These are phyloP conservation scores for Monosporascus ibericus DNA, from an alignment of 2,329 filamentous ascomycete species.

Conservation along the genomic window DNA sequence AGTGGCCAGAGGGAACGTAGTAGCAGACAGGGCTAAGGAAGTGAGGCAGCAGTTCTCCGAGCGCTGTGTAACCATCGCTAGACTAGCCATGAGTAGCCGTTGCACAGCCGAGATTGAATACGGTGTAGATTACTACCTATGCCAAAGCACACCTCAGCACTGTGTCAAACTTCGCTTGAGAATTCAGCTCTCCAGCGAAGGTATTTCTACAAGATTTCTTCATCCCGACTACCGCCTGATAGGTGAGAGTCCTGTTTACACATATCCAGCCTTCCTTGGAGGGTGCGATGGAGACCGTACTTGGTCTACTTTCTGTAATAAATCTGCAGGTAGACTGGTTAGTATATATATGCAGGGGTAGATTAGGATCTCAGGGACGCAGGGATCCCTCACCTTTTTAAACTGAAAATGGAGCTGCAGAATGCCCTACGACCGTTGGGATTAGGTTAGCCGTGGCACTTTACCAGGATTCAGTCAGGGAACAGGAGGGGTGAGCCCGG, in stretches of 20 bases:
- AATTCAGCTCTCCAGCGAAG: background rate
- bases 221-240: background rate
- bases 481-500: slow-evolving; percentile 11
- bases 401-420: slow-evolving; percentile 97
- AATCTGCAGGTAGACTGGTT: slow-evolving; percentile 25
- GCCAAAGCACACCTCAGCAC: slow-evolving; percentile 1
- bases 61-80: slow-evolving; percentile 14
- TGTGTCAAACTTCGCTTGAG: background rate
- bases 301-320: slow-evolving; percentile 32
- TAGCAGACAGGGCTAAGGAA: slow-evolving; percentile 6
- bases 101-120: slow-evolving; percentile 1
- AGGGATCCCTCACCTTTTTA: slow-evolving; percentile 67
- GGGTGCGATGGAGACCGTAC: background rate
- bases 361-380: background rate
- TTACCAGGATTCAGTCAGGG: slow-evolving; percentile 5
- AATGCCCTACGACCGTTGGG: slow-evolving; percentile 60
- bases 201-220: background rate
- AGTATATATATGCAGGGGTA: slow-evolving; percentile 9
- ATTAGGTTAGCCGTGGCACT: slow-evolving; percentile 18
- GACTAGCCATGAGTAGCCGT: slow-evolving; percentile 9
- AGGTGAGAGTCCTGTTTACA: background rate
- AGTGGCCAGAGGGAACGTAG: slow-evolving; percentile 3
- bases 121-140: slow-evolving; percentile 1
- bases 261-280: background rate
- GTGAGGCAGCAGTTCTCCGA: slow-evolving; percentile 14